These are phyloP conservation scores for Penicillium hordei DNA, from an alignment of 2,329 filamentous ascomycete genomes.

Conservation along the genomic window DNA sequence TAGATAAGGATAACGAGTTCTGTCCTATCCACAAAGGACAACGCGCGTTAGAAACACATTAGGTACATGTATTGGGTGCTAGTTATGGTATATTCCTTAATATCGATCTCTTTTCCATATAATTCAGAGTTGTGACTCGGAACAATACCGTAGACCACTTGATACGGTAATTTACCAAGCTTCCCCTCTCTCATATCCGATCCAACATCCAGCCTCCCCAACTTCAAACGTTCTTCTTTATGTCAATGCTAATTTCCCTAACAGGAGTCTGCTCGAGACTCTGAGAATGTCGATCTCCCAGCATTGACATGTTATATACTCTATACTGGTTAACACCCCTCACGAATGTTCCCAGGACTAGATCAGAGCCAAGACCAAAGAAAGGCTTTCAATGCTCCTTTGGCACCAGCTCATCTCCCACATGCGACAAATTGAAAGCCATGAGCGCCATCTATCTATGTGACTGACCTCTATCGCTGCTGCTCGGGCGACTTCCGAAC, in stretches of 20 bases:
- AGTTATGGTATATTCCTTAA: background rate
- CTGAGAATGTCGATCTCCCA: background rate
- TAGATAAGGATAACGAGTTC: no score
- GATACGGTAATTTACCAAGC: conserved; percentile 5
- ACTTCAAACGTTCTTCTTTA: background rate
- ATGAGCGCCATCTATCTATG: background rate
- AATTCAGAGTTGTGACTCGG: background rate
- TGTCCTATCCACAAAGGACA: no score
- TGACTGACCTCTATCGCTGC: background rate
- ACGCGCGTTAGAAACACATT: no score
- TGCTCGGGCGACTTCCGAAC: background rate
- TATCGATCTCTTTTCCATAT: background rate
- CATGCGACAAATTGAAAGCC: conserved; percentile 2
- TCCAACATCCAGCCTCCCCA: background rate
- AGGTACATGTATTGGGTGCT: no score
- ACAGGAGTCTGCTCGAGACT: background rate
- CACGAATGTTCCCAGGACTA: background rate
- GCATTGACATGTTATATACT: background rate
- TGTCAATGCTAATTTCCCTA: background rate
- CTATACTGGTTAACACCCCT: background rate
- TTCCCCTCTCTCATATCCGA: background rate
- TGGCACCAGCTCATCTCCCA: background rate
- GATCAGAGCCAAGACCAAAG: background rate
- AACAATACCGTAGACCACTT: background rate
- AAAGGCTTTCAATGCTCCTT: background rate